These are phyloP conservation scores for Kernera saxatilis DNA, from an alignment of 345 rosid genomes.

Conservation along the genomic window DNA sequence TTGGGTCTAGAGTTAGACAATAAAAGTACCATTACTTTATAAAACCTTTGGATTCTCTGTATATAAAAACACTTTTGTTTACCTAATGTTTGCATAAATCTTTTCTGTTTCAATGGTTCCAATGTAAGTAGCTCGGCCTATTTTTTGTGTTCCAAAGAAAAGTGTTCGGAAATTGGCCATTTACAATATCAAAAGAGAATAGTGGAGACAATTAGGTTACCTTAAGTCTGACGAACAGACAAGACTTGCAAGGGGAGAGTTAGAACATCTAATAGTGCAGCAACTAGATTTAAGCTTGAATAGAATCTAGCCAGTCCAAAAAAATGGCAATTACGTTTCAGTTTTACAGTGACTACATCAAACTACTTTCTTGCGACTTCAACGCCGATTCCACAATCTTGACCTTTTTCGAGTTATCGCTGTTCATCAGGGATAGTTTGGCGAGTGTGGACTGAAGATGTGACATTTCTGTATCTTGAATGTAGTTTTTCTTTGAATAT, in stretches of 20 bases:
- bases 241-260: slow-evolving; percentile 15
- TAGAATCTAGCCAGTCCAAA: background rate
- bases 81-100: slow-evolving; percentile 1
- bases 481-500: slow-evolving; percentile 32
- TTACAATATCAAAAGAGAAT: background rate
- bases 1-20: slow-evolving; percentile 12
- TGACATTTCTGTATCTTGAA: slow-evolving; percentile 52
- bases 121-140: background rate
- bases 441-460: slow-evolving; percentile 60
- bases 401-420: slow-evolving; percentile 60
- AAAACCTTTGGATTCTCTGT: slow-evolving; percentile 14
- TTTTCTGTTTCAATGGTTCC: slow-evolving; percentile 6
- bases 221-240: background rate
- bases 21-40: slow-evolving; percentile 8
- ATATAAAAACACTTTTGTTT: slow-evolving; percentile 14
- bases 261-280: background rate
- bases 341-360: slow-evolving; percentile 8
- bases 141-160: background rate
- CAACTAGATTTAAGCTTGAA: background rate
- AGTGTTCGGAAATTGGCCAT: background rate
- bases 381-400: slow-evolving; percentile 64
- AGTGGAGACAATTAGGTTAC: background rate
- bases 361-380: slow-evolving; percentile 40
- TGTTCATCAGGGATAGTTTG: slow-evolving; percentile 67
- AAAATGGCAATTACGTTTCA: background rate